phyloP scores from a whole-genome alignment of 345 rosid species.

The Aegle marmelos region DNA sequence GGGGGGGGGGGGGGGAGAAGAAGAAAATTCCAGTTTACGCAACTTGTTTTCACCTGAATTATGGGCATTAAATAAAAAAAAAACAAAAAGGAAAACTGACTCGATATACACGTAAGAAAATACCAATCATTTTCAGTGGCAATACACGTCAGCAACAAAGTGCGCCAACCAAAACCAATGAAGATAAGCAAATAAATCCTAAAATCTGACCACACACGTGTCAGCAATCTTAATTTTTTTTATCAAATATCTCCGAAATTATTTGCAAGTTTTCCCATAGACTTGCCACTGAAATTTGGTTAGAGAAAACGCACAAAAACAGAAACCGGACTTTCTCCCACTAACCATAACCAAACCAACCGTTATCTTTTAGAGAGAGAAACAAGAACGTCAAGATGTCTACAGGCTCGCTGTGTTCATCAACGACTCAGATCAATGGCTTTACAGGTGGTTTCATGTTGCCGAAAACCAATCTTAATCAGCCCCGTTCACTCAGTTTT shows the following conservation, averaged over 20 bases:
- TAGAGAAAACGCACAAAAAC: neutral
- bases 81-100: neutral
- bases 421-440: constrained; percentile 59
- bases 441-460: constrained; percentile 44
- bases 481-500: constrained; percentile 36
- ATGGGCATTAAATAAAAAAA: no score
- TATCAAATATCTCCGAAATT: constrained; percentile 4
- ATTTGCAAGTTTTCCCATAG: neutral
- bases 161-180: constrained; percentile 51
- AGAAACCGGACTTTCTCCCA: constrained; percentile 12
- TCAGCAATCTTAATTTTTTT: constrained; percentile 10
- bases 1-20: no score
- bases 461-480: constrained; percentile 31
- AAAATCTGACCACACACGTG: constrained; percentile 33
- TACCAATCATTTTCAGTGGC: neutral
- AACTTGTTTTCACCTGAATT: no score
- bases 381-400: constrained; percentile 31
- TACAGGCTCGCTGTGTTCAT: constrained; percentile 54
- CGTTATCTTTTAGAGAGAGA: neutral
- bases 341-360: constrained; percentile 5
- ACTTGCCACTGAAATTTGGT: constrained; percentile 23
- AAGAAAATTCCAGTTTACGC: no score
- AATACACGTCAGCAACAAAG: constrained; percentile 12
- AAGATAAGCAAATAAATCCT: constrained; percentile 41
- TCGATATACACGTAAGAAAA: neutral